These are phyloP conservation scores for Tulasnella sp. DNA, from an alignment of 768 basidiomycete species.

Conservation along the genomic window DNA sequence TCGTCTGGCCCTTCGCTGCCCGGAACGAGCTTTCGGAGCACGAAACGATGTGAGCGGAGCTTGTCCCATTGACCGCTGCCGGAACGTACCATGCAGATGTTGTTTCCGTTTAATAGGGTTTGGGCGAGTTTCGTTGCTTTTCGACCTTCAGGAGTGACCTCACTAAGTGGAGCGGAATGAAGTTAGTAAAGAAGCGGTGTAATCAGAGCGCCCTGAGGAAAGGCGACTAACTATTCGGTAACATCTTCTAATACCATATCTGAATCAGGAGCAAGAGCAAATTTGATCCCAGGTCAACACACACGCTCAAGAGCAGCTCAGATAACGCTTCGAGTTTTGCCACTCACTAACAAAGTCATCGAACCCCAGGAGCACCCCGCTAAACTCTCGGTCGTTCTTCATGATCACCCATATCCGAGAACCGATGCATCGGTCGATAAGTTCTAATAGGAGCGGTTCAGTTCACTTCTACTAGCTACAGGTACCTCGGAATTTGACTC, in stretches of 20 bases:
- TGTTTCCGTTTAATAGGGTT: conserved; percentile 86
- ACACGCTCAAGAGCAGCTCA: neutral
- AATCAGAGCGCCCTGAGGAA: neutral
- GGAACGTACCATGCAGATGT: conserved; percentile 81
- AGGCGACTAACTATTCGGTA: conserved; percentile 70
- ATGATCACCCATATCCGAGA: conserved; percentile 90
- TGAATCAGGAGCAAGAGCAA: conserved; percentile 22
- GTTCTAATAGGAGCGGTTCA: conserved; percentile 40
- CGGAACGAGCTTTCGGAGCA: neutral
- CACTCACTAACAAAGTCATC: conserved; percentile 99
- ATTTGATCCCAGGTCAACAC: neutral
- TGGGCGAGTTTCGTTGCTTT: conserved; percentile 76
- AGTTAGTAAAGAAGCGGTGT: neutral
- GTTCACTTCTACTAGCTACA: neutral
- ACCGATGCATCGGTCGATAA: conserved; percentile 96
- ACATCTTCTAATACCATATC: conserved; percentile 96
- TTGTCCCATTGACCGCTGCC: neutral
- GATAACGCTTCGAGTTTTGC: no score
- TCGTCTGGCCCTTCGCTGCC: conserved; percentile 41
- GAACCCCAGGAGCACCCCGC: conserved; percentile 87
- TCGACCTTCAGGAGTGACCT: conserved; percentile 66
- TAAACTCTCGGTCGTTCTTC: conserved; percentile 96
- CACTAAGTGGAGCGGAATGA: conserved; percentile 42
- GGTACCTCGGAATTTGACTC: conserved; percentile 14
- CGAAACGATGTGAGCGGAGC: conserved; percentile 13